Base-by-base conservation (phyloP, 805 yeast species). In the Saccharomycopsis sp. region DNA sequence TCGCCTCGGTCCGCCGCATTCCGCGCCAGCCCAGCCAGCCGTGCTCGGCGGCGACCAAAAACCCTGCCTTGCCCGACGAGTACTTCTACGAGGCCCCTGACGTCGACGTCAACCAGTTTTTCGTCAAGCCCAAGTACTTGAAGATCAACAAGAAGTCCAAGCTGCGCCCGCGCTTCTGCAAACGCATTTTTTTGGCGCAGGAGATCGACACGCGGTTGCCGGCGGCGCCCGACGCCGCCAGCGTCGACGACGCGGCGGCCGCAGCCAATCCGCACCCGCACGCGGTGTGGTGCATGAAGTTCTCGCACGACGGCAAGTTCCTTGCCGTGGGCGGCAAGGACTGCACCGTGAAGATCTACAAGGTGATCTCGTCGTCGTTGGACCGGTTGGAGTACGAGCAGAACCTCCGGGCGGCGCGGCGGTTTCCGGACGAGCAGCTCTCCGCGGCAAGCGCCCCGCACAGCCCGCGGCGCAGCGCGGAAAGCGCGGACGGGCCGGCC, bases 251-350 rank as follows among this genome's bases (percentile, higher is more conserved):
- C 12, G 37, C 37, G 51, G 15, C n/a, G 51, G 21, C 24, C 50
- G 8, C 9, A 41, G 51, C 15, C n/a, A 23, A 8, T 24, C 50
- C 16, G 8, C 48, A 34, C 2, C 34, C 2, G 3, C 57, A 24
- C 51, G 87, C 94, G 14, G 76, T 88, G n/a, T 89, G 91, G 80
- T 79, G 82, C 8, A 74, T 87, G 73, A 79, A 82, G 64, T 91
- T 91, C 70, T 83, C 88, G 58, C 70, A 70, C 12, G 96, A 91
- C 70, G 97, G 97, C 9, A 84, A 82, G 69, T 89, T 78, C 67
- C 70, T 91, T 64, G 97, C 97, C 0, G 80, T 87, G 1, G 97
- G 92, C 0, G 95, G 96, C 18, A 82, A 87, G 64, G 91, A 88
- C 66, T 78, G 85, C 2, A 69, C 76, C 0, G 76, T 91, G 14